phyloP scores from a whole-genome alignment of 257 asterid species.

The Jacaranda mimosifolia region DNA sequence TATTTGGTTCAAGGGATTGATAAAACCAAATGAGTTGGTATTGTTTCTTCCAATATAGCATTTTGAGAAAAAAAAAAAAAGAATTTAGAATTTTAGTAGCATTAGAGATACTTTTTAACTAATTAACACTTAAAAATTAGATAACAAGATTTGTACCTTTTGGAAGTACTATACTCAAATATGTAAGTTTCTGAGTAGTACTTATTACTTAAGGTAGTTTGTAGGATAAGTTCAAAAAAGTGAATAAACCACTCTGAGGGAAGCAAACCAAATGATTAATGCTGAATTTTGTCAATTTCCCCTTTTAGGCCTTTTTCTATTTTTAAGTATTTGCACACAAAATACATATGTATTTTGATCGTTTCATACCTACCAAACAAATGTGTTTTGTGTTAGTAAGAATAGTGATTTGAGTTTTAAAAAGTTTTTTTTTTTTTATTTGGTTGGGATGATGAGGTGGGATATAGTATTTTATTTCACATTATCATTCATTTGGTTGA shows the following conservation, averaged over 20 bases:
- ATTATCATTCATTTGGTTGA: no score
- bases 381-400: neutral
- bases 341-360: neutral
- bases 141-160: neutral
- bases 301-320: neutral
- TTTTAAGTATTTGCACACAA: neutral
- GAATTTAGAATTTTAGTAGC: neutral
- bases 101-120: neutral
- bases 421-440: no score
- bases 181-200: neutral
- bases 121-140: neutral
- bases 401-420: no score
- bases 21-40: slow-evolving; percentile 44
- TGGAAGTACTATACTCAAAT: neutral
- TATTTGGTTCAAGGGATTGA: slow-evolving; percentile 36
- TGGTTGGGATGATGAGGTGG: no score
- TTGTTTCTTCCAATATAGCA: slow-evolving; percentile 36
- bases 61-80: slow-evolving; percentile 4
- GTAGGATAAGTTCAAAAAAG: slow-evolving; percentile 27
- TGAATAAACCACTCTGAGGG: slow-evolving; percentile 11
- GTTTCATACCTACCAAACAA: neutral
- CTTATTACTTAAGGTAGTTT: slow-evolving; percentile 18
- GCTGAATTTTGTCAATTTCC: slow-evolving; percentile 15
- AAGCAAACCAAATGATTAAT: neutral
- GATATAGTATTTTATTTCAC: no score